A percentile compares a stretch with the other conserved stretches of the same genome.
Evolutionary conservation across 306 rosid species (phyloP).

Genomic region (Glycine tomentella): DNA sequence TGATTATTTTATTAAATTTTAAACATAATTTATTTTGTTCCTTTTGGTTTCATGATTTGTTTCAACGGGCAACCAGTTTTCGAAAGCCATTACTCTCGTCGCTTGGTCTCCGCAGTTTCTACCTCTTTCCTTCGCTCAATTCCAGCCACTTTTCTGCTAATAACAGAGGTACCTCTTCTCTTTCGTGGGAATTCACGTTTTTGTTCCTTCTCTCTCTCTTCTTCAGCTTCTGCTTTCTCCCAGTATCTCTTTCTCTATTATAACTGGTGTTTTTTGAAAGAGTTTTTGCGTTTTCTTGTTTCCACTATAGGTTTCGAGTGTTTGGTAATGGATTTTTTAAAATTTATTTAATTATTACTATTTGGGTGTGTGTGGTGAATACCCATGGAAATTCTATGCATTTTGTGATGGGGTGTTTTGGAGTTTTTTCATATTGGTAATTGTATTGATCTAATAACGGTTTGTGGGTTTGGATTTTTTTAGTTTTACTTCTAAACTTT

Average conservation of each 20-base stretch:
- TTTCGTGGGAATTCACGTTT: constrained; percentile 15
- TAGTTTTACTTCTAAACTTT: constrained; percentile 36
- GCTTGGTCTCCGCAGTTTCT: background rate
- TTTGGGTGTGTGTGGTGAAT: constrained; percentile 4
- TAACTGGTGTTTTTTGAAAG: constrained; percentile 34
- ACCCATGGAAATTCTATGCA: constrained; percentile 40
- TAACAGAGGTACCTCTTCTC: constrained; percentile 58
- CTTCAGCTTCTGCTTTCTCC: background rate
- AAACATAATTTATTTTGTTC: too few relatives aligned
- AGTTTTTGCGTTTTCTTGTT: constrained; percentile 30
- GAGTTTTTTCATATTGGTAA: constrained; percentile 13
- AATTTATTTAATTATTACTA: background rate
- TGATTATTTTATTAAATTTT: too few relatives aligned
- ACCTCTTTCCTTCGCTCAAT: constrained; percentile 62
- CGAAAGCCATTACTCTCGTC: constrained; percentile 22
- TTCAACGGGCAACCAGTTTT: constrained; percentile 79
- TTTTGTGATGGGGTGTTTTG: background rate
- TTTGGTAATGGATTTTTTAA: background rate
- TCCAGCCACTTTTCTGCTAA: constrained; percentile 73
- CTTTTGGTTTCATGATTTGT: constrained; percentile 4
- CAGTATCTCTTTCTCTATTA: background rate
- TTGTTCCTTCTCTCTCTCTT: background rate
- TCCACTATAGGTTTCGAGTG: constrained; percentile 38
- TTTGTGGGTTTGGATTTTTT: constrained; percentile 52
- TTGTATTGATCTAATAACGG: constrained; percentile 60